Percentiles rank a stretch among this genome's conserved stretches.
Evolutionary conservation across 495 filamentous ascomycete species (phyloP).

Genomic region (Podospora fimiseda): DNA sequence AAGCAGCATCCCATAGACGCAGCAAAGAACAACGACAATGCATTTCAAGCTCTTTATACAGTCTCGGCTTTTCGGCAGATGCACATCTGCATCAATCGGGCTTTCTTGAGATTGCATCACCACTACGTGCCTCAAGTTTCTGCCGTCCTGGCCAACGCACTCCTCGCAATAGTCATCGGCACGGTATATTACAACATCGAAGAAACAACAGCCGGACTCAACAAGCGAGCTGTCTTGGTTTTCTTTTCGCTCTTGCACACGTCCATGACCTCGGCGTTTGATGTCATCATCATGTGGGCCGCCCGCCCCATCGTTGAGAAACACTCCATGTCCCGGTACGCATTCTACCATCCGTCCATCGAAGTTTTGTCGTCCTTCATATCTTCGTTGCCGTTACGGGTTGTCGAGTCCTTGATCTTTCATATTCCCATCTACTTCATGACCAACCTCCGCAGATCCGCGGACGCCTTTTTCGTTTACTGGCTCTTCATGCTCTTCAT

Average conservation of each 20-base stretch:
- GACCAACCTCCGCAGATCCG: slow-evolving; percentile 41
- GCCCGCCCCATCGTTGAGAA: slow-evolving; percentile 58
- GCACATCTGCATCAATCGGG: slow-evolving; percentile 51
- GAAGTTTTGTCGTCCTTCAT: slow-evolving; percentile 51
- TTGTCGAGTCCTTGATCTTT: slow-evolving; percentile 40
- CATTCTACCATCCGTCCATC: slow-evolving; percentile 54
- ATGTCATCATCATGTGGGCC: slow-evolving; percentile 51
- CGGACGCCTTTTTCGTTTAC: slow-evolving; percentile 56
- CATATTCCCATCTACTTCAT: slow-evolving; percentile 52
- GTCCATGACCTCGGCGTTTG: slow-evolving; percentile 40
- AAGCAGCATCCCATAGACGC: too few relatives aligned
- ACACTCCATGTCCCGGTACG: slow-evolving; percentile 54
- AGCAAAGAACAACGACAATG: too few relatives aligned
- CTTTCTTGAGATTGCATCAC: slow-evolving; percentile 48
- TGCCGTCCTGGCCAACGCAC: slow-evolving; percentile 52
- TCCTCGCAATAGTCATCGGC: slow-evolving; percentile 58
- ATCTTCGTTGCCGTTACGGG: slow-evolving; percentile 48
- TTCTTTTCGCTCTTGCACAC: slow-evolving; percentile 63
- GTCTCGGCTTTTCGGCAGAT: slow-evolving; percentile 52
- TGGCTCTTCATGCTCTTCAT: slow-evolving; percentile 47
- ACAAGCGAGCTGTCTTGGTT: slow-evolving; percentile 52
- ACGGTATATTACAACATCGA: slow-evolving; percentile 61
- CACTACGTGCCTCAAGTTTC: slow-evolving; percentile 53
- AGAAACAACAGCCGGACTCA: slow-evolving; percentile 50
- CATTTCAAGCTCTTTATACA: too few relatives aligned